These are phyloP conservation scores for Fusarium miscanthi DNA, from an alignment of 2,329 filamentous ascomycete species.

Conservation along the genomic window DNA sequence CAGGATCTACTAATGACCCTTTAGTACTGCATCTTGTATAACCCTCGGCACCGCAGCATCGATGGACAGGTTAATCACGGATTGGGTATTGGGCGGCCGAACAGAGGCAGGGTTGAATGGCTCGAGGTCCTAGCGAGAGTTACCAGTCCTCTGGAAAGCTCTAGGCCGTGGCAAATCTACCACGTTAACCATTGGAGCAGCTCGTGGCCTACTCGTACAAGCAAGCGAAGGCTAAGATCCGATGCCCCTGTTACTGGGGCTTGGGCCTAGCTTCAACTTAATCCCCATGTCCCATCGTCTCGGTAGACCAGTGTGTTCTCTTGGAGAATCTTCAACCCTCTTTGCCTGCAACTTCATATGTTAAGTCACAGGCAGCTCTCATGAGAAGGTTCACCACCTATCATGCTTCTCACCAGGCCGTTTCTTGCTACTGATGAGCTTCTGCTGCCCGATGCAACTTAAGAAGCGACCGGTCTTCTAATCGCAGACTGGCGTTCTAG, in stretches of 20 bases:
- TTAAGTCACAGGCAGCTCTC: not conserved
- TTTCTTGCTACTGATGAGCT: not conserved
- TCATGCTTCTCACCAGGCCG: conserved; percentile 1
- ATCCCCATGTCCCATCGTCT: conserved; percentile 10
- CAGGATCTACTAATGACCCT: not conserved
- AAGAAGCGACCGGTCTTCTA: not conserved
- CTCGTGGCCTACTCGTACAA: conserved; percentile 11
- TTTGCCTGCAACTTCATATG: conserved; percentile 12
- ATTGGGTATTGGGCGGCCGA: conserved; percentile 27
- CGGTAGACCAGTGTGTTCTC: not conserved
- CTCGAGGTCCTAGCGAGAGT: conserved; percentile 35
- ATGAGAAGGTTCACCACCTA: conserved; percentile 9
- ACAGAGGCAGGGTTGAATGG: conserved; percentile 22
- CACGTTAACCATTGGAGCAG: conserved; percentile 19
- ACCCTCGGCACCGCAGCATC: not conserved
- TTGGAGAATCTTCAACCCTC: conserved; percentile 10
- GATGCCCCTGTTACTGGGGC: conserved; percentile 26
- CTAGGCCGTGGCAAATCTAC: conserved; percentile 31
- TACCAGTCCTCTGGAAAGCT: conserved; percentile 42
- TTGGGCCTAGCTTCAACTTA: conserved; percentile 25
- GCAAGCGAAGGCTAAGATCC: conserved; percentile 19
- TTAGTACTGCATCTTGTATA: conserved; percentile 9
- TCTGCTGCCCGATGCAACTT: not conserved
- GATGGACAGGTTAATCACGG: not conserved
- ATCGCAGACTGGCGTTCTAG: not conserved